Percentiles rank a stretch among this genome's conserved stretches.
These are phyloP conservation scores for Naganishia vaughanmartiniae DNA, from an alignment of 768 basidiomycete genomes.

Conservation along the genomic window DNA sequence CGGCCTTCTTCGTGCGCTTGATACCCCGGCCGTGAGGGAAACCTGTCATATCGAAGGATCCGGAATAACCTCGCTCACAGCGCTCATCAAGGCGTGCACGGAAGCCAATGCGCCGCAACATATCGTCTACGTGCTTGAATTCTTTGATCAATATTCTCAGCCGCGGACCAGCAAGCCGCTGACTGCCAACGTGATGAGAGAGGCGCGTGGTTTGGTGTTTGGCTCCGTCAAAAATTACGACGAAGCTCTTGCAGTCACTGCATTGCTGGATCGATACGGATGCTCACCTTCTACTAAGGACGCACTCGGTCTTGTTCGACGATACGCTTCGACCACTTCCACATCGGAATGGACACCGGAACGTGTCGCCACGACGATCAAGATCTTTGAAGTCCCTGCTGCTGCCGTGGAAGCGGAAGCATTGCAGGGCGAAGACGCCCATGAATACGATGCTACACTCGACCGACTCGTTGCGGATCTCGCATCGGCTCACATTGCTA, in stretches of 20 bases:
- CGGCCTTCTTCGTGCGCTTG: not conserved
- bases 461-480: slow-evolving; percentile 34
- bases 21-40: not conserved
- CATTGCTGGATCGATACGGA: slow-evolving; percentile 17
- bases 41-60: not conserved
- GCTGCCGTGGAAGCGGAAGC: slow-evolving; percentile 6
- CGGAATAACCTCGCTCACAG: not conserved
- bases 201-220: not conserved
- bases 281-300: not conserved
- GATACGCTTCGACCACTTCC: slow-evolving; percentile 17
- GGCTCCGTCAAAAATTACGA: not conserved
- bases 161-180: not conserved
- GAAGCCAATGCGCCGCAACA: not conserved
- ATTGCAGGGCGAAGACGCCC: slow-evolving; percentile 16
- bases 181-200: not conserved
- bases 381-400: slow-evolving; percentile 20
- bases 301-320: slow-evolving; percentile 17
- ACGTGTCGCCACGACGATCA: slow-evolving; percentile 26
- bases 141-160: not conserved
- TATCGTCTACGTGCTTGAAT: not conserved
- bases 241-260: not conserved
- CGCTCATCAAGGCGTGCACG: not conserved
- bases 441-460: slow-evolving; percentile 36
- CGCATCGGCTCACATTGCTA: not conserved
- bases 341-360: slow-evolving; percentile 23